Conservation (phyloP, 2,329 filamentous ascomycete genomes). For the Xylariales sp. region DNA sequence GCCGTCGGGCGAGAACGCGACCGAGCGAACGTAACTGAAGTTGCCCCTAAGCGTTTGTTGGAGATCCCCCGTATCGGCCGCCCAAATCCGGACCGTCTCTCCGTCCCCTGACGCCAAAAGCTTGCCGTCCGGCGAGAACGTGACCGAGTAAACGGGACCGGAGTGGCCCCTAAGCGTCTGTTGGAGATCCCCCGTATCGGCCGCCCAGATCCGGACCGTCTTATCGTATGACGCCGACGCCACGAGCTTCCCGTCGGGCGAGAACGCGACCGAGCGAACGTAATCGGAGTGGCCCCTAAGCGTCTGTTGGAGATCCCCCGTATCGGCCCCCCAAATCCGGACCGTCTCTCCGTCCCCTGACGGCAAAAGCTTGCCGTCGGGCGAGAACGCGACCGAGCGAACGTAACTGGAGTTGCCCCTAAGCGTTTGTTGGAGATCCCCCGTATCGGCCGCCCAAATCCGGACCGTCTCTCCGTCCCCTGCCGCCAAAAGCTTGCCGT, state of each 20-base stretch:
- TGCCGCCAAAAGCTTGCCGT: background rate
- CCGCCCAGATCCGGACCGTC: background rate
- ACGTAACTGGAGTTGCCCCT: conserved; percentile 9
- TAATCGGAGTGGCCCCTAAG: conserved; percentile 9
- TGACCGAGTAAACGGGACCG: background rate
- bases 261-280: background rate
- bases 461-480: background rate
- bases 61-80: background rate
- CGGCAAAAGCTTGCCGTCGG: conserved; percentile 15
- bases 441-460: background rate
- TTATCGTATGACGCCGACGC: background rate
- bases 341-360: conserved; percentile 13
- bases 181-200: background rate
- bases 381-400: conserved; percentile 14
- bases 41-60: background rate
- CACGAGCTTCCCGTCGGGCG: background rate
- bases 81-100: background rate
- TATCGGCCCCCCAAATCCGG: conserved; percentile 10
- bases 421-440: conserved; percentile 11
- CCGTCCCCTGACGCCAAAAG: background rate
- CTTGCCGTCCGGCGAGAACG: background rate
- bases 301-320: conserved; percentile 7
- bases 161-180: background rate
- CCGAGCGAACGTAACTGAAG: background rate
- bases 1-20: background rate